These are phyloP conservation scores for Ophiostoma ulmi DNA, from an alignment of 2,329 filamentous ascomycete genomes.

Conservation along the genomic window DNA sequence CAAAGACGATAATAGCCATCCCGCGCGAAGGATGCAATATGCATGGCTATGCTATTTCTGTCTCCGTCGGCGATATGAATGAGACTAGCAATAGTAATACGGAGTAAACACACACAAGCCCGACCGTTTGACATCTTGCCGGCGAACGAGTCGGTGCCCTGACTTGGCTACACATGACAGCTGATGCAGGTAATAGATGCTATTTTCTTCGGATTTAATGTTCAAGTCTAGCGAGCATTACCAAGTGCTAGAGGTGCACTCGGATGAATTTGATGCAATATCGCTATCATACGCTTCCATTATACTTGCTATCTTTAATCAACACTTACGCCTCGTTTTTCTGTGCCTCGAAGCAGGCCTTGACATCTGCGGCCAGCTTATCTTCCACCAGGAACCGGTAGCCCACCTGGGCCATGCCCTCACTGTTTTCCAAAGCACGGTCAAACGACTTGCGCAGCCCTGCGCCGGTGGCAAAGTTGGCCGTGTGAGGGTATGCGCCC, in stretches of 20 bases:
- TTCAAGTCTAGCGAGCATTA: too few species aligned
- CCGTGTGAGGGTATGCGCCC: slow-evolving; percentile 22
- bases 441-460: slow-evolving; percentile 20
- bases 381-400: slow-evolving; percentile 23
- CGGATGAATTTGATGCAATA: neutral
- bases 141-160: neutral
- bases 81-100: neutral
- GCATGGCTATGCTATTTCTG: slow-evolving; percentile 3
- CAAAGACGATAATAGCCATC: neutral
- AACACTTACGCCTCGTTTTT: slow-evolving; percentile 3
- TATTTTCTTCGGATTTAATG: too few species aligned
- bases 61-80: neutral
- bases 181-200: too few species aligned
- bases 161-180: neutral
- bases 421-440: slow-evolving; percentile 20
- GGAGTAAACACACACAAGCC: neutral
- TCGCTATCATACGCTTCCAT: neutral
- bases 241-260: too few species aligned
- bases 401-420: slow-evolving; percentile 21
- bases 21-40: neutral
- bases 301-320: neutral
- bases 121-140: neutral
- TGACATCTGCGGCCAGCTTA: slow-evolving; percentile 27
- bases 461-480: slow-evolving; percentile 19
- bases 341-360: slow-evolving; percentile 37